Evolutionary conservation across 2,329 filamentous ascomycete species (phyloP), one percentile per base, ranked within the genome.

Genomic region (Chrysoporthe cubensis): DNA sequence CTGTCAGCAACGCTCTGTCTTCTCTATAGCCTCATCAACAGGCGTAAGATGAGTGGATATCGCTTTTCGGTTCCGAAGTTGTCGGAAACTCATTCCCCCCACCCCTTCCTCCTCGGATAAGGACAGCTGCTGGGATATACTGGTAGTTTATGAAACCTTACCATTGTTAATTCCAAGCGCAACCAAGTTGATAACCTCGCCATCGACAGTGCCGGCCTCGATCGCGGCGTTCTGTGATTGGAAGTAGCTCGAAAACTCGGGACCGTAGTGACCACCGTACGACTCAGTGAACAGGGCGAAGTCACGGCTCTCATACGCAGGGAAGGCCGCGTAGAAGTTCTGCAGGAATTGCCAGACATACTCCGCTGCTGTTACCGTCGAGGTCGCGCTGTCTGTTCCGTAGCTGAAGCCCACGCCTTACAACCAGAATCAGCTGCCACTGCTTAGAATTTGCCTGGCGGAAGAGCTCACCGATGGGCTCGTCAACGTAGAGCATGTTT

Each of bases 301-400:
- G 68, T 89, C 84, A 56, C 84, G 83, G 3, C 84, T 84, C 74
- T 85, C 82, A 73, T 91, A 90, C 42, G 83, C 81, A 0, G 87
- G 88, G 67, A 91, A 91, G 42, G 87, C 84, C 4, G 85, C 81
- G 65, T 88, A 87, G 81, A 89, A 92, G 1, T 83, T 82, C 73
- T 88, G 86, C 60, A 87, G 75, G n/a, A 88, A 77, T 2, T 79
- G 82, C 86, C 85, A 88, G n/a, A 88, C 80, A 61, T 80, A 80
- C 0, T 80, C 79, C 3, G 83, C 82, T 11, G 83, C 83, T 2
- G 78, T 80, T 11, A 78, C 76, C 3, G 83, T 85, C 37, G 79
- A 81, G 3, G 77, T 79, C 40, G 79, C 77, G 18, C 71, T 71
- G 48, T 75, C 72, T 6, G 71, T 76, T 37, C 74, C 80, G 71